Evolutionary conservation across 2,329 filamentous ascomycete genomes (phyloP), one percentile per base, ranked within the genome.

Genomic region (Penicillium polonicum): DNA sequence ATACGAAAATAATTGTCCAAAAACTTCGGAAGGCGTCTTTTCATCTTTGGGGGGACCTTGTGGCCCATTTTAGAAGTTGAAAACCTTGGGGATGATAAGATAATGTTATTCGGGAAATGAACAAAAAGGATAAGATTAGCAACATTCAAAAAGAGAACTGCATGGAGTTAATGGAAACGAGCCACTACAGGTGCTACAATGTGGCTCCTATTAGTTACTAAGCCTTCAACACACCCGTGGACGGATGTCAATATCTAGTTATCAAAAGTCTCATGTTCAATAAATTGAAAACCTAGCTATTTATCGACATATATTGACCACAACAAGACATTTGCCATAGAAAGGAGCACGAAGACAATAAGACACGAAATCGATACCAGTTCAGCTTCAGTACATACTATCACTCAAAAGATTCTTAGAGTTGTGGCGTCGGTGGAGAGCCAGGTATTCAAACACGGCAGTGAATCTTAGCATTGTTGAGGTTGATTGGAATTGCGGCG

Each of bases 31-130:
- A 35, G 2, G 3, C 21, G 7, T 25, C 10, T 27, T 27, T 49
- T 27, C 7, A 27, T 19, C 25, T 21, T 23, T 17, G n/a, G 27
- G 29, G 49, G 55, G 55, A 57, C 55, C 55, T 43, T 57, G 50
- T 33, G 27, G 19, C 31, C 13, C 5, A 36, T 17, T 27, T 13
- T 15, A 21, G 29, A 43, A 5, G n/a, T 31, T 29, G n/a, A 44
- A 43, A 13, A 57, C 55, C 55, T 57, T 57, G 50, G 38, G 15
- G 55, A 8, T 36, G 50, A 57, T 54, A 57, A 48, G 50, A 54
- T 44, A 51, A 23, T 21, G 8, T n/a, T n/a, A n/a, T 25, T 33
- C 3, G 3, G 29, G 3, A n/a, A 23, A 35, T 10, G 8, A 48
- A 17, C 4, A 33, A 31, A 8, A 46, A 3, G 10, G 17, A 21